Percentiles rank a stretch among this genome's conserved stretches.
These are phyloP conservation scores for Aplosporella prunicola DNA, from an alignment of 2,329 filamentous ascomycete genomes.

Conservation along the genomic window DNA sequence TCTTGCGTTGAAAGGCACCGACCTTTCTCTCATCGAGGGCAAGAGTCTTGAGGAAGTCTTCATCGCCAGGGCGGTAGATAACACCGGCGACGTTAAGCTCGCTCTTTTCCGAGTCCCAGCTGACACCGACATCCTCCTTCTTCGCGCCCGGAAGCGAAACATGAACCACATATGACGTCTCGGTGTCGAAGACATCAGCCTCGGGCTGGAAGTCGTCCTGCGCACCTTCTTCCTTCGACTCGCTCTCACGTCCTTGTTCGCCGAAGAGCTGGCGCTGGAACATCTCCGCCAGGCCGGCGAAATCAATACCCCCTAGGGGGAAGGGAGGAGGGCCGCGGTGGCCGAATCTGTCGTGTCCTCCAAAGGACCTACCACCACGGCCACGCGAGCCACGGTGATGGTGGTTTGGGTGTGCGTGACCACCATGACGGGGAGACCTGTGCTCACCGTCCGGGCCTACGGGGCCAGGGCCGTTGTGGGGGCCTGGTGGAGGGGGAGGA, in stretches of 20 bases:
- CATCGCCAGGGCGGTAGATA: conserved; percentile 59
- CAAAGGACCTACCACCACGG: conserved; percentile 8
- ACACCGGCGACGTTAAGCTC: conserved; percentile 61
- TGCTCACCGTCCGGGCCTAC: conserved; percentile 15
- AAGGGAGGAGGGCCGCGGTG: conserved; percentile 19
- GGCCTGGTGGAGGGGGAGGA: conserved; percentile 13
- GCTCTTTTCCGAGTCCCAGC: conserved; percentile 62
- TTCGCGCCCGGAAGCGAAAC: conserved; percentile 65
- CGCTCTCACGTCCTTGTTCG: conserved; percentile 15
- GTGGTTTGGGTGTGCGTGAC: conserved; percentile 6
- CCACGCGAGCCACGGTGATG: conserved; percentile 2
- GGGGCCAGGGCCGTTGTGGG: conserved; percentile 1
- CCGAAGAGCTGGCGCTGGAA: conserved; percentile 27
- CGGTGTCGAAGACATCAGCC: conserved; percentile 66
- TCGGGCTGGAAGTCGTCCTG: conserved; percentile 48
- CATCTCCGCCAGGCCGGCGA: conserved; percentile 19
- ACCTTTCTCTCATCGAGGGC: conserved; percentile 58
- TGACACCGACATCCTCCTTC: conserved; percentile 68
- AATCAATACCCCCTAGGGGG: conserved; percentile 18
- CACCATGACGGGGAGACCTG: conserved; percentile 12
- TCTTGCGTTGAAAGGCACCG: conserved; percentile 63
- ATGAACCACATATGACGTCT: conserved; percentile 55
- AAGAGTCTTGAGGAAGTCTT: conserved; percentile 57
- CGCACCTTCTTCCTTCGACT: conserved; percentile 13
- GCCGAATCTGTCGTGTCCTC: conserved; percentile 9